Conservation (phyloP, 2,329 filamentous ascomycete genomes). For the Verticillium tricorpus region DNA sequence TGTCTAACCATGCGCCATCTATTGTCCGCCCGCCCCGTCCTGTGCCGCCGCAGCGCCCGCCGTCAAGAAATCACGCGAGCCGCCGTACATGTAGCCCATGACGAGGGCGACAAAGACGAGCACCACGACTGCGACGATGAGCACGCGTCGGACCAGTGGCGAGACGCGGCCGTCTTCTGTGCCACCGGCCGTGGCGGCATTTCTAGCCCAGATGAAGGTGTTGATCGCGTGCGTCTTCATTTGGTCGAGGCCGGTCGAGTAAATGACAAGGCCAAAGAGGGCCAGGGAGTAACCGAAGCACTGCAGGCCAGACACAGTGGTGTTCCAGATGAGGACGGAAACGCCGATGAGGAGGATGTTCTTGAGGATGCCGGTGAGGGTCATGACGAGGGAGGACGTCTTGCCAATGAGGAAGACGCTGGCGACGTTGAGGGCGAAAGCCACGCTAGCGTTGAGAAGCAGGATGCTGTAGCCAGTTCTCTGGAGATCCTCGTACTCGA, state of each 20-base stretch:
- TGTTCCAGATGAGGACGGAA: constrained; percentile 75
- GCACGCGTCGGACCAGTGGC: constrained; percentile 16
- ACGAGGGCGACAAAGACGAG: constrained; percentile 9
- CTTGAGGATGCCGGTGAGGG: constrained; percentile 81
- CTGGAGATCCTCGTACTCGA: constrained; percentile 63
- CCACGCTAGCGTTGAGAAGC: constrained; percentile 69
- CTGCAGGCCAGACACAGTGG: constrained; percentile 66
- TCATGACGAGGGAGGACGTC: constrained; percentile 81
- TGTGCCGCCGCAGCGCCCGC: neutral
- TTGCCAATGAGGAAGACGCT: constrained; percentile 88
- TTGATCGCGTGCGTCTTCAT: constrained; percentile 13
- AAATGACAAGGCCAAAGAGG: constrained; percentile 43
- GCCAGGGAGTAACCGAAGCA: constrained; percentile 75
- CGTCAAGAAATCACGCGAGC: neutral
- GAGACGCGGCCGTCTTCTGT: constrained; percentile 16
- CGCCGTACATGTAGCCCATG: constrained; percentile 4
- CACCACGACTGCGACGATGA: constrained; percentile 15
- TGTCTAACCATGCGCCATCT: neutral
- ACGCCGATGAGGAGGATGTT: constrained; percentile 77
- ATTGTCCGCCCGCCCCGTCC: neutral
- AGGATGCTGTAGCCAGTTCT: constrained; percentile 62
- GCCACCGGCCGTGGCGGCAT: constrained; percentile 11
- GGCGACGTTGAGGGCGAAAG: constrained; percentile 76
- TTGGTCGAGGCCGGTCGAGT: constrained; percentile 36
- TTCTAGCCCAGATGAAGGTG: constrained; percentile 10